Conservation (phyloP, 306 rosid genomes). For the peach (Prunus persica) region Prunus_persica_NCBIv2 NC_034010.1:15939501-15940000, state of each 20-base stretch:
- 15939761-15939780: constrained; percentile 96
- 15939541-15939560: no score
- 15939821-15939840: constrained; percentile 3
- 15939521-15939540: no score
- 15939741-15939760: constrained; percentile 89
- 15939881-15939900: constrained; percentile 60
- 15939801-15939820: constrained; percentile 45
- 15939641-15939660: background rate
- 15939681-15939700: constrained; percentile 87
- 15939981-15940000: background rate
- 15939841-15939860: background rate
- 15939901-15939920: constrained; percentile 88
- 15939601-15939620: background rate
- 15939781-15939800: constrained; percentile 85
- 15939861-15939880: background rate
- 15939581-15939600: background rate
- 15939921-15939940: constrained; percentile 56
- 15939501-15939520: no score
- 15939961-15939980: background rate
- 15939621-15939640: no score
- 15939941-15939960: constrained; percentile 14
- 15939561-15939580: no score
- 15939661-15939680: constrained; percentile 86
- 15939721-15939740: constrained; percentile 99
- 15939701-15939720: constrained; percentile 84